Conservation (phyloP, 805 yeast genomes). For the Millerozyma acaciae region DNA sequence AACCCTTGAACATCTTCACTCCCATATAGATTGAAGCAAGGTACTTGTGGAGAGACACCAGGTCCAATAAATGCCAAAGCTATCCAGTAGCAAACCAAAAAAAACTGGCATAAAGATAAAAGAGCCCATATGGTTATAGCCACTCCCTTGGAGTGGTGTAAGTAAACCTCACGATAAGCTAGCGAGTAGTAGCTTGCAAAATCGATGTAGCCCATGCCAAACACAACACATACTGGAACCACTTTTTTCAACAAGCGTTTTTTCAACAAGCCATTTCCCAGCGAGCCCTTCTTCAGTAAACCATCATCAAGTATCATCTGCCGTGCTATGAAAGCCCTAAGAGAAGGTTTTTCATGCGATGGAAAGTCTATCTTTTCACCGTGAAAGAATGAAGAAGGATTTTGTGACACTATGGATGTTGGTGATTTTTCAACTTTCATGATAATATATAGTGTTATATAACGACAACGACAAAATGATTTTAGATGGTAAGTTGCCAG, state of each 20-base stretch:
- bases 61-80: constrained; percentile 52
- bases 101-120: constrained; percentile 17
- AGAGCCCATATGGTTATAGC: constrained; percentile 39
- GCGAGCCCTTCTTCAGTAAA: too few species aligned
- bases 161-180: constrained; percentile 37
- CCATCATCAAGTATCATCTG: too few species aligned
- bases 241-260: not conserved
- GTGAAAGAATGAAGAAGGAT: not conserved
- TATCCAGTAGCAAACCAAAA: constrained; percentile 38
- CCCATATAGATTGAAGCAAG: constrained; percentile 32
- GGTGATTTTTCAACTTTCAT: not conserved
- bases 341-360: too few species aligned
- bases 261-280: not conserved
- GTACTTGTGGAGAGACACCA: constrained; percentile 40
- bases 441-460: not conserved
- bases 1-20: constrained; percentile 11
- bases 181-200: constrained; percentile 44
- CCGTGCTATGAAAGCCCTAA: too few species aligned
- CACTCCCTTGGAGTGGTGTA: constrained; percentile 22
- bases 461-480: constrained; percentile 2
- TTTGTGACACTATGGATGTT: not conserved
- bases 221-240: constrained; percentile 23
- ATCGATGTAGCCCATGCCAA: constrained; percentile 35
- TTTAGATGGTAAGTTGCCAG: constrained; percentile 11
- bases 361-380: too few species aligned